Evolutionary conservation across 176 grass and related monocot species (phyloP).

Genomic region (Cocos nucifera): DNA sequence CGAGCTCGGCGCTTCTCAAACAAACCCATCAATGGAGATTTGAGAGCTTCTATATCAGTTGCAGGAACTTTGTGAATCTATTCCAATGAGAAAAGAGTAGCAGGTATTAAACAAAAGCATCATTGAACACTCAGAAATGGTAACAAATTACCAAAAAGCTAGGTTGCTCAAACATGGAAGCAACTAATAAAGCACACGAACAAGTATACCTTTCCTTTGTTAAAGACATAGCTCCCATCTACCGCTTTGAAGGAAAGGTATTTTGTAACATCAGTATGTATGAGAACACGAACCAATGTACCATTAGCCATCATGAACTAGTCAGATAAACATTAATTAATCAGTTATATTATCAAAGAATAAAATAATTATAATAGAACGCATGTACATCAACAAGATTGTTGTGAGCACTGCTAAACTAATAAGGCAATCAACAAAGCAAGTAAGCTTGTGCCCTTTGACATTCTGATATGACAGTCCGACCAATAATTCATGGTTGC

Average conservation of each 20-base stretch:
- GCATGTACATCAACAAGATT: too few relatives aligned
- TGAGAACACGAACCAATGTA: slow-evolving; percentile 67
- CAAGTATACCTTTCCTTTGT: slow-evolving; percentile 65
- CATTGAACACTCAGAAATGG: not conserved
- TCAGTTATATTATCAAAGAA: slow-evolving; percentile 2
- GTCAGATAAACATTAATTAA: slow-evolving; percentile 16
- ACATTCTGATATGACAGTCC: too few relatives aligned
- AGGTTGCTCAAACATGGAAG: not conserved
- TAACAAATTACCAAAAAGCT: slow-evolving; percentile 9
- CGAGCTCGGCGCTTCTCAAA: slow-evolving; percentile 94
- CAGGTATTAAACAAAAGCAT: not conserved
- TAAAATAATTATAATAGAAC: too few relatives aligned
- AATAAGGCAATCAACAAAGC: too few relatives aligned
- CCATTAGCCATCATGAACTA: slow-evolving; percentile 95
- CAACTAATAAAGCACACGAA: not conserved
- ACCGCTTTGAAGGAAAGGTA: slow-evolving; percentile 82
- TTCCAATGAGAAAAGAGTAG: slow-evolving; percentile 10
- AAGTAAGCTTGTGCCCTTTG: too few relatives aligned
- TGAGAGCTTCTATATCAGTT: slow-evolving; percentile 83
- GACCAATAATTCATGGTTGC: too few relatives aligned
- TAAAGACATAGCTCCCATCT: slow-evolving; percentile 84
- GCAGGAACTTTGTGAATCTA: slow-evolving; percentile 88
- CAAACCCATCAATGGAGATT: slow-evolving; percentile 73
- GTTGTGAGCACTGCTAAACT: too few relatives aligned
- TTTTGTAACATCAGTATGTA: slow-evolving; percentile 78